Conservation (phyloP, 768 basidiomycete genomes). For the Mrakia blollopis region DNA sequence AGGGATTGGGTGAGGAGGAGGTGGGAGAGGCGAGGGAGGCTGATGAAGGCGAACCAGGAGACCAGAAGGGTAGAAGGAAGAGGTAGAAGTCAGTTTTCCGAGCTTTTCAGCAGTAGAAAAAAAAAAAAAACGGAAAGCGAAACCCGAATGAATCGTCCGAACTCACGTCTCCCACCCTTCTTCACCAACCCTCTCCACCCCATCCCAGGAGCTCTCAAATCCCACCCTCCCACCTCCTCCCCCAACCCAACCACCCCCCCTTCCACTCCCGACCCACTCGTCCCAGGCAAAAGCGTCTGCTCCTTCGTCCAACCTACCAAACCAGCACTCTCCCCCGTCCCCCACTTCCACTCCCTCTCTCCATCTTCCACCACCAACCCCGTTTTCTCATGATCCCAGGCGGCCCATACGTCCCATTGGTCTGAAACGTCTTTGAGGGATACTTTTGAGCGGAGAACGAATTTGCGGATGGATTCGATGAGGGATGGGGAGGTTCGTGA, state of each 20-base stretch:
- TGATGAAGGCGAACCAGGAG: background rate
- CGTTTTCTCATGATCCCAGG: conserved; percentile 51
- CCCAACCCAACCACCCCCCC: conserved; percentile 8
- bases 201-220: conserved; percentile 56
- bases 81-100: background rate
- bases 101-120: background rate
- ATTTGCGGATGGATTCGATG: conserved; percentile 68
- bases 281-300: conserved; percentile 2
- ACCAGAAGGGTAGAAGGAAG: background rate
- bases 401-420: conserved; percentile 74
- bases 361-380: background rate
- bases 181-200: conserved; percentile 65
- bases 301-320: conserved; percentile 14
- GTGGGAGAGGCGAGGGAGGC: background rate
- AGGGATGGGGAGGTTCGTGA: conserved; percentile 49
- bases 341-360: conserved; percentile 52
- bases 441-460: conserved; percentile 83
- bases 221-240: conserved; percentile 43
- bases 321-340: conserved; percentile 55
- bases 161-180: conserved; percentile 71
- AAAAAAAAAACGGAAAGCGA: background rate
- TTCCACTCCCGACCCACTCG: background rate
- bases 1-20: background rate
- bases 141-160: background rate
- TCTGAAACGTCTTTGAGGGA: conserved; percentile 70